Evolutionary conservation across 495 filamentous ascomycete genomes (phyloP).

Genomic region (Hypoxylon perforatum): DNA sequence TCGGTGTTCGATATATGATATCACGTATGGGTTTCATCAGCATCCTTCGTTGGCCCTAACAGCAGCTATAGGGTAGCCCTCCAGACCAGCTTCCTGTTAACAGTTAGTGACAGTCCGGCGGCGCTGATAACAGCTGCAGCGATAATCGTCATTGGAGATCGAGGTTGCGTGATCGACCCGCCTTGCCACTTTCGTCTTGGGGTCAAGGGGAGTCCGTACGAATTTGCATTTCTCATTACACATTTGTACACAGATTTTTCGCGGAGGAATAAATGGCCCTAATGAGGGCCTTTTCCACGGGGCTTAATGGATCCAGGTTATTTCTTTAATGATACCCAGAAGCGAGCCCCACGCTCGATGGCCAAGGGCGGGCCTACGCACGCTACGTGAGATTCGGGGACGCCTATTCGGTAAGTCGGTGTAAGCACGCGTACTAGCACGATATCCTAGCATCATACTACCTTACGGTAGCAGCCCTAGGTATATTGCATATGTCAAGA

Average conservation of each 20-base stretch:
- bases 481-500: neutral
- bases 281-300: neutral
- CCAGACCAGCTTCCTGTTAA: too few relatives aligned
- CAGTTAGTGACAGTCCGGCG: constrained; percentile 7
- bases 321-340: too few relatives aligned
- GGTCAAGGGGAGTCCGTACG: neutral
- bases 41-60: too few relatives aligned
- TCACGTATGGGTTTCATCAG: neutral
- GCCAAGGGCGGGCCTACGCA: constrained; percentile 7
- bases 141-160: constrained; percentile 25
- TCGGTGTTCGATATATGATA: neutral
- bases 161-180: constrained; percentile 32
- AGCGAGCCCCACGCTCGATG: constrained; percentile 16
- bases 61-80: too few relatives aligned
- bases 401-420: constrained; percentile 19
- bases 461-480: too few relatives aligned
- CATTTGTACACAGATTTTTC: neutral
- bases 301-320: too few relatives aligned
- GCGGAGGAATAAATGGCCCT: constrained; percentile 20
- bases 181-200: constrained; percentile 16
- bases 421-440: neutral
- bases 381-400: constrained; percentile 19
- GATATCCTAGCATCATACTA: neutral
- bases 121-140: constrained; percentile 2
- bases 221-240: neutral